Percentiles rank a stretch among this genome's conserved stretches.
These are phyloP conservation scores for Leptodontidium sp. DNA, from an alignment of 2,329 filamentous ascomycete genomes.

Conservation along the genomic window DNA sequence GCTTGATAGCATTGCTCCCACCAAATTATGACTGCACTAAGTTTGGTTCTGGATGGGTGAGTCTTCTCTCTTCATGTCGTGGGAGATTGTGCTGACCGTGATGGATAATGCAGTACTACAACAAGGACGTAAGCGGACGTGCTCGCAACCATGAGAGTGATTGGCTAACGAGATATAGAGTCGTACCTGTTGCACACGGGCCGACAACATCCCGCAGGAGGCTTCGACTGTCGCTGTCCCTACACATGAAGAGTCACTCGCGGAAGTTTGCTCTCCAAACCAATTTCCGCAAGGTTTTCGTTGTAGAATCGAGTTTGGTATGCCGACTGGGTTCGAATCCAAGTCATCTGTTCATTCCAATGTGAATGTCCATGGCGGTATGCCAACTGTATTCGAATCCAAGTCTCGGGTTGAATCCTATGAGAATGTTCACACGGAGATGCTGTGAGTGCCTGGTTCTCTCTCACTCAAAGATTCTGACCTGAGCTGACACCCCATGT, in stretches of 20 bases:
- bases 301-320: neutral
- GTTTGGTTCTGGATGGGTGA: neutral
- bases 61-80: neutral
- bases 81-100: neutral
- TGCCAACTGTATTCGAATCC: neutral
- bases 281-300: too few species aligned
- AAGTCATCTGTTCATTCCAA: neutral
- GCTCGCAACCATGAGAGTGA: too few species aligned
- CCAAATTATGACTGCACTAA: neutral
- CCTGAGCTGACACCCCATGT: neutral
- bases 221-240: too few species aligned
- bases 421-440: conserved; percentile 5
- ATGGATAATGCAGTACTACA: neutral
- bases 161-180: neutral
- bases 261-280: too few species aligned
- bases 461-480: neutral
- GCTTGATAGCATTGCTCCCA: neutral
- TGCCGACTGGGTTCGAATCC: neutral
- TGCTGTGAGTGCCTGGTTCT: neutral
- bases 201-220: too few species aligned
- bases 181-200: neutral
- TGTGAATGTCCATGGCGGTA: neutral
- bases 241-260: too few species aligned
- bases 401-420: neutral
- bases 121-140: neutral